Conservation (phyloP, 306 rosid genomes). For the Sophora flavescens region DNA sequence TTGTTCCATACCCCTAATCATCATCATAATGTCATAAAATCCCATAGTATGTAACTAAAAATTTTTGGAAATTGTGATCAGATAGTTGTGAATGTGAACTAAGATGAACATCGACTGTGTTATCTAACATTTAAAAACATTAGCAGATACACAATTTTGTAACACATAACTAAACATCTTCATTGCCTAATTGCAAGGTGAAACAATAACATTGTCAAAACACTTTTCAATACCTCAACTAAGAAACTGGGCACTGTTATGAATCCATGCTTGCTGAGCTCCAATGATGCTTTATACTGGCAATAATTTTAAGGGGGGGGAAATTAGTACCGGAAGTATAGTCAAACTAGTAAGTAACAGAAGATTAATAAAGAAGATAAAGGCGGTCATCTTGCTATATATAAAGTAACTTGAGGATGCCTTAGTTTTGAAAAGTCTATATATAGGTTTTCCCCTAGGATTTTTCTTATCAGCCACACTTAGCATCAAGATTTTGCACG, state of each 20-base stretch:
- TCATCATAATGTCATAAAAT: conserved; percentile 47
- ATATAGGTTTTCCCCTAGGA: conserved; percentile 9
- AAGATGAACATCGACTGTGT: conserved; percentile 28
- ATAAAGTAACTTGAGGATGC: conserved; percentile 25
- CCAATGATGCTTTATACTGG: conserved; percentile 89
- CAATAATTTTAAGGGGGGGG: conserved; percentile 38
- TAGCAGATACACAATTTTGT: not conserved
- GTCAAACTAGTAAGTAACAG: conserved; percentile 25
- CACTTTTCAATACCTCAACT: conserved; percentile 67
- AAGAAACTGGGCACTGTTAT: conserved; percentile 75
- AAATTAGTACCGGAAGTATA: conserved; percentile 35
- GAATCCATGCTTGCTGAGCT: conserved; percentile 77
- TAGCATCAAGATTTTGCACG: conserved; percentile 10
- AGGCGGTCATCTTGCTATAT: not conserved
- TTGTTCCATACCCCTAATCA: conserved; percentile 65
- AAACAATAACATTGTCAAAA: conserved; percentile 29
- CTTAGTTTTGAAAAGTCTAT: conserved; percentile 23
- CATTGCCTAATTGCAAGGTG: conserved; percentile 12
- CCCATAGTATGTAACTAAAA: conserved; percentile 4
- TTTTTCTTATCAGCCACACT: conserved; percentile 34
- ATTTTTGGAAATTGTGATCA: conserved; percentile 1
- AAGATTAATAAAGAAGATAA: not conserved
- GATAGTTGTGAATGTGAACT: not conserved
- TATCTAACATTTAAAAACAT: conserved; percentile 18
- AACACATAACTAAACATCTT: conserved; percentile 10